phyloP scores from a whole-genome alignment of 2,329 filamentous ascomycete genomes.

The Penicillium sp. region DNA sequence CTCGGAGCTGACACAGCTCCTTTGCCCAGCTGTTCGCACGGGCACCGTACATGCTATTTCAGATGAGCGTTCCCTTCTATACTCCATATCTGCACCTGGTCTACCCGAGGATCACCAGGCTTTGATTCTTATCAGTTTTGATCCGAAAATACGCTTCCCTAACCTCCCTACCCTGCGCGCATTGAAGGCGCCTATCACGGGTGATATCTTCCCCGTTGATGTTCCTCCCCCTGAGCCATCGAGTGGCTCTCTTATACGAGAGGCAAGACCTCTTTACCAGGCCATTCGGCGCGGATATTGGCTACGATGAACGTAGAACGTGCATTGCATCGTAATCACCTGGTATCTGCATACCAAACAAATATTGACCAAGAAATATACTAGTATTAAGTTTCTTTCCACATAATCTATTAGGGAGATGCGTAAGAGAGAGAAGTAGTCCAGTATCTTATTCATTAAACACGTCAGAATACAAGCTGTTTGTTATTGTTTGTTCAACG shows the following conservation, averaged over 20 bases:
- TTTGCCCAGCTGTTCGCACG: constrained; percentile 43
- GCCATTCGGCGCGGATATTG: constrained; percentile 23
- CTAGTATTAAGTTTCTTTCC: no score
- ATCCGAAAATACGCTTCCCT: constrained; percentile 39
- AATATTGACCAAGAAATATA: not conserved
- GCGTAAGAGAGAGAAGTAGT: no score
- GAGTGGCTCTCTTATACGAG: constrained; percentile 8
- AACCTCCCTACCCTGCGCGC: constrained; percentile 9
- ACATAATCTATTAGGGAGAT: no score
- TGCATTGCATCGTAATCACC: not conserved
- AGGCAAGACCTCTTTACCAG: constrained; percentile 19
- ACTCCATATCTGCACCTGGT: constrained; percentile 39
- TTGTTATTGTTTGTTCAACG: no score
- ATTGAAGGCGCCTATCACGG: not conserved
- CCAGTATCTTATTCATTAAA: no score
- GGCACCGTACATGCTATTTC: constrained; percentile 39
- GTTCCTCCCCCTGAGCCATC: not conserved
- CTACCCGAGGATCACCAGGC: constrained; percentile 30
- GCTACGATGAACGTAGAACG: constrained; percentile 13
- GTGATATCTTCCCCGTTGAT: constrained; percentile 6
- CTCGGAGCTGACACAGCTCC: constrained; percentile 39
- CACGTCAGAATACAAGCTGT: no score
- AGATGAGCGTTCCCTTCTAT: constrained; percentile 47
- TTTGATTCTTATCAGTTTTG: constrained; percentile 46
- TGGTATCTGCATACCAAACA: not conserved